Base-by-base conservation (phyloP, 495 filamentous ascomycete genomes). In the Schizothecium vesticola region DNA sequence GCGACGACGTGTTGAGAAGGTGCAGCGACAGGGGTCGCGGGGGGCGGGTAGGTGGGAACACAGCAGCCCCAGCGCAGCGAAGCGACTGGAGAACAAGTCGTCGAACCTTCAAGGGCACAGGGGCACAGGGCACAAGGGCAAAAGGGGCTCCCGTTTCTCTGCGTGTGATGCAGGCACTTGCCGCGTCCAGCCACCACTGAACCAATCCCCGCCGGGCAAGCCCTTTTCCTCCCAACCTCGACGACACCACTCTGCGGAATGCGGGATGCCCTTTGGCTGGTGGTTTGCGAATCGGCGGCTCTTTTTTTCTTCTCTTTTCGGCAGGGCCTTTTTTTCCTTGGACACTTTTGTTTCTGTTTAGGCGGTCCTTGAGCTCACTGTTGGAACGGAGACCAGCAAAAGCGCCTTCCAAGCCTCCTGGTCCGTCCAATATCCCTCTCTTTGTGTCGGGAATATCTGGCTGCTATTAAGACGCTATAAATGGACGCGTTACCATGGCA, bases 21-120 rank as follows among this genome's bases (percentile, higher is more conserved):
- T 13, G 57, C 26, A 61, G 56, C 13, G 65, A 66, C 65, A 57
- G 65, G 65, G 65, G 65, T 60, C 43, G 65, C 65, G 57, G 43
- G 65, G 64, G 64, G 33, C 33, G 33, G 64, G 64, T 55, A n/a
- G 62, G 55, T 65, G 63, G 63, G 56, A 55, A 55, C 43, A 31
- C 43, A 58, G 28, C 43, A 31, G 26, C 60, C 13, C 13, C 60
- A 12, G 60, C 59, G 24, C 51, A 36, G 63, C 43, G 63, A 65
- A 65, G 63, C 63, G 63, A 65, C 63, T 56, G 63, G 63, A 58
- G 63, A 65, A 65, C 63, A 65, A 65, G 22, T 64, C 61, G 61
- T n/a, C 43, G 43, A 51, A 51, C 43, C 3, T 33, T 33, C 31
- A 33, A 24, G 63, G 43, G 9, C 10, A 29, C 0, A 29, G 28